Evolutionary conservation across 2,329 filamentous ascomycete genomes (phyloP).

Genomic region (Aspergillaceae sp.): DNA sequence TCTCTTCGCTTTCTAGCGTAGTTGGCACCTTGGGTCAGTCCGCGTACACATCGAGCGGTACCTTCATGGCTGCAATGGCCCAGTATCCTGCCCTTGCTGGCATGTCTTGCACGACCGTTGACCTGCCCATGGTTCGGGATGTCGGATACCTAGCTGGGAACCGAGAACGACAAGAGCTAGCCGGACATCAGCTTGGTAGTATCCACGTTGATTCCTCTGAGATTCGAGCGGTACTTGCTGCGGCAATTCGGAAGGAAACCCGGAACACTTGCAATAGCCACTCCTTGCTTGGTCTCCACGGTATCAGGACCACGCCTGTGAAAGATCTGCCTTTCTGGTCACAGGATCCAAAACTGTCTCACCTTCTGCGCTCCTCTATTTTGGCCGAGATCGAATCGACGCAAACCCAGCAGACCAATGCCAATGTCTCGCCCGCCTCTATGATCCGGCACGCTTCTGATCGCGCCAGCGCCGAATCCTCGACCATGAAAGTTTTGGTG

Average conservation of each 20-base stretch:
- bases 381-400: conserved; percentile 8
- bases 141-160: conserved; percentile 16
- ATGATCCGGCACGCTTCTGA: background rate
- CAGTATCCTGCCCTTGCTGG: conserved; percentile 18
- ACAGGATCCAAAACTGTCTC: conserved; percentile 26
- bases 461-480: background rate
- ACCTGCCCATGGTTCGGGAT: conserved; percentile 20
- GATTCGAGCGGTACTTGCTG: conserved; percentile 46
- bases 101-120: conserved; percentile 19
- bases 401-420: conserved; percentile 42
- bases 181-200: conserved; percentile 16
- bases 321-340: conserved; percentile 39
- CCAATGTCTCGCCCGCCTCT: background rate
- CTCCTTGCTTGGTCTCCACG: conserved; percentile 45
- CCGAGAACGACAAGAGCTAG: conserved; percentile 13
- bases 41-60: conserved; percentile 19
- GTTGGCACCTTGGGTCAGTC: conserved; percentile 21
- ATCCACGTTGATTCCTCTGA: conserved; percentile 37
- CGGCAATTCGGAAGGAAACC: conserved; percentile 43
- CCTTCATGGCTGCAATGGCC: conserved; percentile 21
- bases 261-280: conserved; percentile 40
- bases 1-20: conserved; percentile 20
- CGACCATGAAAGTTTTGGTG: conserved; percentile 29
- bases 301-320: conserved; percentile 23
- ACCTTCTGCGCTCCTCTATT: background rate